Evolutionary conservation across 2,329 filamentous ascomycete species (phyloP), one percentile per base, ranked within the genome.

Genomic region (Diaporthe vaccinii): DNA sequence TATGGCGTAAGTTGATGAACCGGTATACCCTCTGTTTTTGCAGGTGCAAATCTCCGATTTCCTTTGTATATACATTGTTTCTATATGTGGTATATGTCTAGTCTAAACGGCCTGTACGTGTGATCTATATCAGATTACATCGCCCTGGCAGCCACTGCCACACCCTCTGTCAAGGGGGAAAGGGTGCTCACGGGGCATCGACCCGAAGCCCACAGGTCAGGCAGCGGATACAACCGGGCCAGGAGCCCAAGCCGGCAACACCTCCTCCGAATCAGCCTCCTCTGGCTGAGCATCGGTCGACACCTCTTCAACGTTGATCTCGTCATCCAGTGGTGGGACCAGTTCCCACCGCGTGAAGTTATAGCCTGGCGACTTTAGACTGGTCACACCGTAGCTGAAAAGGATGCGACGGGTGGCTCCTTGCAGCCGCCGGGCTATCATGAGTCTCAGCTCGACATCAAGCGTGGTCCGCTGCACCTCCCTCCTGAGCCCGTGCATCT

Each of bases 401-500:
- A 76, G 44, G 10, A 74, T n/a, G 12, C 51, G n/a, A 1, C 55
- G 31, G 6, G 36, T 6, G 22, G 53, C 36, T 10, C 6, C 10
- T 44, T 28, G 9, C 14, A 76, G 44, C 61, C 62, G 58, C 22
- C 28, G 15, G 17, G 36, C 59, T 1, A 57, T 20, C 36, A 75
- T 22, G 34, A 75, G 20, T 28, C 39, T 46, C 51, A 76, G 62
- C 73, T 76, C 73, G 36, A 28, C 15, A 2, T 75, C 44, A 6
- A 76, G 69, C 17, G 20, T 4, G 36, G 59, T 25, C 14, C 68
- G 73, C 61, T 39, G 44, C 55, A 22, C 46, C 28, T 70, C 69
- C 25, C 31, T 46, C 46, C 36, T 73, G 62, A 65, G 28, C 4
- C 75, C 75, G 41, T 62, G 55, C 67, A 70, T 73, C 73, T 51